Evolutionary conservation across 2,329 filamentous ascomycete species (phyloP).

Genomic region (Paraconiothyrium sp.): DNA sequence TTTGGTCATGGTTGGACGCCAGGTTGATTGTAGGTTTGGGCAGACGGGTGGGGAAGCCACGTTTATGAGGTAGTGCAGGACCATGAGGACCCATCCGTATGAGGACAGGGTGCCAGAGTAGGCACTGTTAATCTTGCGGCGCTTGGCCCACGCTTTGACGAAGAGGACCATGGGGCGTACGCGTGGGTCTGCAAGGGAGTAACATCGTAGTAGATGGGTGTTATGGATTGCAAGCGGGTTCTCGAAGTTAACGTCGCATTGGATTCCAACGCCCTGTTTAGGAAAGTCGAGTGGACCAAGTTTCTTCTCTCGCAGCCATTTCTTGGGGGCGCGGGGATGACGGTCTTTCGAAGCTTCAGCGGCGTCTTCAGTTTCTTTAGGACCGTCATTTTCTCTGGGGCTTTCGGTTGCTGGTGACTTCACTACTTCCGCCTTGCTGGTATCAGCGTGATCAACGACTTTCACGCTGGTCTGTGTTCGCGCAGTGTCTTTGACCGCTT

Average conservation of each 20-base stretch:
- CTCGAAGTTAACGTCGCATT: constrained; percentile 92
- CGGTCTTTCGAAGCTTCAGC: constrained; percentile 26
- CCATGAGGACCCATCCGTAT: constrained; percentile 93
- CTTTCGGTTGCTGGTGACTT: background rate
- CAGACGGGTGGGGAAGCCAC: constrained; percentile 81
- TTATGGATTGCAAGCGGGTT: constrained; percentile 86
- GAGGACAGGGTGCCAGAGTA: constrained; percentile 88
- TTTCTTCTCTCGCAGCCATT: constrained; percentile 58
- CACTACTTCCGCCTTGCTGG: background rate
- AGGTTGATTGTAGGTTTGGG: constrained; percentile 77
- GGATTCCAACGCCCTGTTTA: constrained; percentile 78
- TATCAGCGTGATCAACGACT: background rate
- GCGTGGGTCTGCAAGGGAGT: constrained; percentile 79
- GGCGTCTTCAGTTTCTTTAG: background rate
- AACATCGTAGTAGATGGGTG: constrained; percentile 82
- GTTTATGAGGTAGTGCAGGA: constrained; percentile 89
- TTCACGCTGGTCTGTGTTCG: background rate
- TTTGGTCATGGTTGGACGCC: constrained; percentile 36
- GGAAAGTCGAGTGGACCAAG: constrained; percentile 75
- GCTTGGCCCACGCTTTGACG: constrained; percentile 90
- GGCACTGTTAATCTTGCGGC: constrained; percentile 83
- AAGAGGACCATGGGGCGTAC: constrained; percentile 84
- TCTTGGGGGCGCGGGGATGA: constrained; percentile 36
- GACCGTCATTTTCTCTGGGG: background rate
- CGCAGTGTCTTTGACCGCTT: background rate